Conservation (phyloP, 2,329 filamentous ascomycete genomes). For the Arthroderma uncinatum region DNA sequence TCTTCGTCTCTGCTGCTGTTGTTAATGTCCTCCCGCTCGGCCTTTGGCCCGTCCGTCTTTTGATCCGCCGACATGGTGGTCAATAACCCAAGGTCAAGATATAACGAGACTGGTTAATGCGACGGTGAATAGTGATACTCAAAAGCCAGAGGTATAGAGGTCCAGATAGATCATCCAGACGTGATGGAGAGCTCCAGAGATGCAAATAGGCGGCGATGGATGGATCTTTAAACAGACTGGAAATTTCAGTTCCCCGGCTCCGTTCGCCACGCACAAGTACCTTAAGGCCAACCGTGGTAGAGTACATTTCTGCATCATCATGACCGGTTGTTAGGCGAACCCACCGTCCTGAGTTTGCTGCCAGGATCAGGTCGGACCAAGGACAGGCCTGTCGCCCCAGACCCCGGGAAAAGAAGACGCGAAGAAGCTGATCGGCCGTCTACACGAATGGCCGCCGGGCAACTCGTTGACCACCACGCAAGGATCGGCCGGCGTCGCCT, state of each 20-base stretch:
- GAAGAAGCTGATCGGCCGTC: not conserved
- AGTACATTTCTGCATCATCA: not conserved
- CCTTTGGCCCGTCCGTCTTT: not conserved
- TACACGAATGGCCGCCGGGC: not conserved
- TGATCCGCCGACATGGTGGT: not conserved
- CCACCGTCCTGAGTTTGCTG: not conserved
- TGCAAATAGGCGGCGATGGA: not conserved
- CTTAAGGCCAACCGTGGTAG: not conserved
- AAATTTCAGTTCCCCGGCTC: slow-evolving; percentile 2
- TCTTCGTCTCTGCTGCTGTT: slow-evolving; percentile 16
- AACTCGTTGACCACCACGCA: not conserved
- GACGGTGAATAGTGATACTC: not conserved
- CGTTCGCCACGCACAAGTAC: not conserved
- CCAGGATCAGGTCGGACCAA: not conserved
- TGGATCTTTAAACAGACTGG: not conserved
- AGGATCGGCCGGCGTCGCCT: not conserved
- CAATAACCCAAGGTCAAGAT: too few relatives aligned
- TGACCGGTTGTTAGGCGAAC: not conserved
- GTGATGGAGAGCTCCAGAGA: not conserved
- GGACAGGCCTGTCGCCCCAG: not conserved
- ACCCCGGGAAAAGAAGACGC: not conserved
- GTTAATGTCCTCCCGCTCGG: not conserved
- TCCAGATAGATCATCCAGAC: not conserved
- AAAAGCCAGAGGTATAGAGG: not conserved
- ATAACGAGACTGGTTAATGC: too few relatives aligned